Conservation (phyloP, 1,284 basidiomycete species). For the Marasmius tenuissimus region DNA sequence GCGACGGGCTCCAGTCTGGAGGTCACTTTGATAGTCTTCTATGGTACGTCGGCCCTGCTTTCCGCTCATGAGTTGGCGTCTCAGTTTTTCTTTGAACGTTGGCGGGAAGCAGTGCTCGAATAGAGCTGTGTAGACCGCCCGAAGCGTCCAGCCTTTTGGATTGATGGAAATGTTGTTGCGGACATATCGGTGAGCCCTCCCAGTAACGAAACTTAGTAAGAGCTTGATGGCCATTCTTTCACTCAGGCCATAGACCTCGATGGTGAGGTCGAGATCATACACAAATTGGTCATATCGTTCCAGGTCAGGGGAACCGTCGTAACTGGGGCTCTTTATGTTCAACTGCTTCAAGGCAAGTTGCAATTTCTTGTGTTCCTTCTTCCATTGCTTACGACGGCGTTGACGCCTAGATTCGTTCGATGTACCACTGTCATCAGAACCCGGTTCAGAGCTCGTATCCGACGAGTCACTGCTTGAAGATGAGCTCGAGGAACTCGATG, state of each 20-base stretch:
- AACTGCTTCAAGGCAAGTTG: not conserved
- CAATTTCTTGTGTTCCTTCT: not conserved
- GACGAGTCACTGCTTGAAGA: not conserved
- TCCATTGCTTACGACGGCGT: not conserved
- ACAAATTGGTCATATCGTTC: not conserved
- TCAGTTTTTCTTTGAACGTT: not conserved
- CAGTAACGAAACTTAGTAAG: not conserved
- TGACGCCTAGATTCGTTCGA: not conserved
- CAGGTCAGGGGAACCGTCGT: not conserved
- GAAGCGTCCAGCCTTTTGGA: not conserved
- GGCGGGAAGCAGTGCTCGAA: not conserved
- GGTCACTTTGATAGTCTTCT: not conserved
- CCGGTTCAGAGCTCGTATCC: not conserved
- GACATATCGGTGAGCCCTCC: not conserved
- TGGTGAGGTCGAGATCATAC: not conserved
- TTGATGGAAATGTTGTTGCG: not conserved
- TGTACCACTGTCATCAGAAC: not conserved
- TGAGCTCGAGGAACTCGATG: not conserved
- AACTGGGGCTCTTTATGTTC: not conserved
- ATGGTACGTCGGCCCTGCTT: not conserved
- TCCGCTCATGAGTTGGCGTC: not conserved
- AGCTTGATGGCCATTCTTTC: not conserved
- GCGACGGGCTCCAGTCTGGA: not conserved
- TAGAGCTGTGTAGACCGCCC: not conserved
- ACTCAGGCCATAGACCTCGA: not conserved